Base-by-base conservation (phyloP, 257 asterid species). In the Solanum sitiens region DNA sequence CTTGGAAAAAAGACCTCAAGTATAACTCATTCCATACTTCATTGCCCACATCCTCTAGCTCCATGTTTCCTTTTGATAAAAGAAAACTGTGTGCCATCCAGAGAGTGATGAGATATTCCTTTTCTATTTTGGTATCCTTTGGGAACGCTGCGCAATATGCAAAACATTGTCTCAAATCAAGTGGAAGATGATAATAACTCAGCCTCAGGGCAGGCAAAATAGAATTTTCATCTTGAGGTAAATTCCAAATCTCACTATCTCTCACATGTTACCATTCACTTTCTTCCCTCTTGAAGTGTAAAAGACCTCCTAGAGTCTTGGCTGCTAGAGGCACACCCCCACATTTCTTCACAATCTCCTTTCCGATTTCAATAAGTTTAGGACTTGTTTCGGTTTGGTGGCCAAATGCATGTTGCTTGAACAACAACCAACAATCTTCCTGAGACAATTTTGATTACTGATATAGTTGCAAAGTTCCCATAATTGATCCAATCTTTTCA, bases 181-280 rank as follows among this genome's bases (percentile, higher is more conserved):
- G 77, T 30, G 91, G 88, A 39, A 89, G 90, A 61, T 90, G 89
- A 59, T 86, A 89, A 74, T 90, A 91, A 74, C 94, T 89, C 72
- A 91, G 61, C 30, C 79, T 86, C 76, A 92, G 44, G 15, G 87
- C 87, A 14, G 90, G 90, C 71, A 85, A 3, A 20, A 91, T 61
- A 25, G 21, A 61, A 32, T 50, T 65, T 44, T 56, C 65, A 18
- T 56, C 65, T 56, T 56, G 11, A 56, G n/a, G 10, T 7, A 56
- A 56, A 56, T 56, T 56, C n/a, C 65, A 56, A 18, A 56, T 56
- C 65, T 56, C n/a, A 56, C 10, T 87, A 6, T 86, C 74, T 68
- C 39, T 27, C 30, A 90, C 87, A 74, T 72, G 39, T 10, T 45
- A 2, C 93, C 90, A 88, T 35, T 90, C 91, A 13, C 86, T 71